These are phyloP conservation scores for Aspergillus sclerotiicarbonarius DNA, from an alignment of 495 filamentous ascomycete genomes.

Conservation along the genomic window DNA sequence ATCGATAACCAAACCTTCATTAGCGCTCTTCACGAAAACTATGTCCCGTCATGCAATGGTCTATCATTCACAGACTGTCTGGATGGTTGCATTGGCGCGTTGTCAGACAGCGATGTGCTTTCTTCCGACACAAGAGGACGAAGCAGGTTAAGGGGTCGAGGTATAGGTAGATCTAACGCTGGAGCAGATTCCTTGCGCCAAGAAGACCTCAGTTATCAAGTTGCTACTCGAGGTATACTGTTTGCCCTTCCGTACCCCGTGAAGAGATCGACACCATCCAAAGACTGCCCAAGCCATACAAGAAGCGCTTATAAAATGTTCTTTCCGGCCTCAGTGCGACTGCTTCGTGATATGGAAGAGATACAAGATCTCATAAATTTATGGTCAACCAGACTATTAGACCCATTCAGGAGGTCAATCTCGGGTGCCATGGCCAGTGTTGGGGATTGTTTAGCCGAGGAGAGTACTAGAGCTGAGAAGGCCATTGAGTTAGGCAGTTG, in stretches of 20 bases:
- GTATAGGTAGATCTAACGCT: slow-evolving; percentile 39
- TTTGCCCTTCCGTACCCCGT: slow-evolving; percentile 85
- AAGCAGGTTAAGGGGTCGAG: slow-evolving; percentile 36
- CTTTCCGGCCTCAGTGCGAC: slow-evolving; percentile 72
- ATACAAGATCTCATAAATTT: slow-evolving; percentile 67
- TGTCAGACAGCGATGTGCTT: slow-evolving; percentile 86
- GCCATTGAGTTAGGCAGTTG: slow-evolving; percentile 12
- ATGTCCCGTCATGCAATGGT: slow-evolving; percentile 74
- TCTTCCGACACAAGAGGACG: slow-evolving; percentile 39
- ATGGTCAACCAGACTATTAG: slow-evolving; percentile 50
- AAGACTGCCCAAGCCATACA: slow-evolving; percentile 20
- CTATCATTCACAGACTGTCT: slow-evolving; percentile 58
- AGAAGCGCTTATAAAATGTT: slow-evolving; percentile 78
- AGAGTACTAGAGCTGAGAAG: slow-evolving; percentile 20
- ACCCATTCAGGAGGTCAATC: slow-evolving; percentile 21
- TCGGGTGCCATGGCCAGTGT: slow-evolving; percentile 29
- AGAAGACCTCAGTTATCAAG: slow-evolving; percentile 89
- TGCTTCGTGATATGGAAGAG: slow-evolving; percentile 79
- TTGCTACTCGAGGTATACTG: slow-evolving; percentile 77
- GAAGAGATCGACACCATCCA: slow-evolving; percentile 53
- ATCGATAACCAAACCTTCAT: slow-evolving; percentile 88
- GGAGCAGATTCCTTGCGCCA: slow-evolving; percentile 75
- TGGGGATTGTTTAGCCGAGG: slow-evolving; percentile 20
- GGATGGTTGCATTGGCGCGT: slow-evolving; percentile 73
- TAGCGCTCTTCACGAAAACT: slow-evolving; percentile 94